Evolutionary conservation across 2,329 filamentous ascomycete species (phyloP).

Genomic region (Aphanocladium album): DNA sequence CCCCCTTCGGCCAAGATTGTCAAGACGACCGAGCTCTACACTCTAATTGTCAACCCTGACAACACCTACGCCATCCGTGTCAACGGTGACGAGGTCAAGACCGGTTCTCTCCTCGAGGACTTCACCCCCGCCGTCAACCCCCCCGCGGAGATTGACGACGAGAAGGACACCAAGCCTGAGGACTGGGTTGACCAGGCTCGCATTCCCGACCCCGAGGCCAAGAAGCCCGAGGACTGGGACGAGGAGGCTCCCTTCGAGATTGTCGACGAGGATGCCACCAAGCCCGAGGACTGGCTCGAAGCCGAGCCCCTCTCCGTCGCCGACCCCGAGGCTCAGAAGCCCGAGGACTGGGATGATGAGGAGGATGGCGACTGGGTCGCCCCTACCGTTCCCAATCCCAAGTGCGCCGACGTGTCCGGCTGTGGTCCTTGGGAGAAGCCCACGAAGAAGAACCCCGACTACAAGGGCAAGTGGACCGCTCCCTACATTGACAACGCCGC

Average conservation of each 20-base stretch:
- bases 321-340: slow-evolving; percentile 94
- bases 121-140: slow-evolving; percentile 94
- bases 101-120: slow-evolving; percentile 88
- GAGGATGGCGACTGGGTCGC: slow-evolving; percentile 97
- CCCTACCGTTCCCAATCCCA: slow-evolving; percentile 88
- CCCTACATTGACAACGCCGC: slow-evolving; percentile 93
- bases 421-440: slow-evolving; percentile 92
- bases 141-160: slow-evolving; percentile 87
- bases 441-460: slow-evolving; percentile 88
- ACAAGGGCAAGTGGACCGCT: slow-evolving; percentile 98
- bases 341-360: slow-evolving; percentile 98
- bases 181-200: slow-evolving; percentile 93
- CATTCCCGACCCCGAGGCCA: slow-evolving; percentile 87
- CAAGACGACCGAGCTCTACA: slow-evolving; percentile 94
- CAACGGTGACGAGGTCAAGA: slow-evolving; percentile 83
- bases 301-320: slow-evolving; percentile 76
- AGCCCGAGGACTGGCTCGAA: slow-evolving; percentile 94
- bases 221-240: slow-evolving; percentile 97
- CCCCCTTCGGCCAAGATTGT: slow-evolving; percentile 81
- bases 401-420: slow-evolving; percentile 88
- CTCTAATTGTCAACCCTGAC: slow-evolving; percentile 91
- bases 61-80: slow-evolving; percentile 92
- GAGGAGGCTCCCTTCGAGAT: slow-evolving; percentile 97
- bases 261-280: slow-evolving; percentile 84
- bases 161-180: slow-evolving; percentile 87